Evolutionary conservation across 139 green algal species (phyloP), one percentile per base, ranked within the genome.

Genomic region (Trebouxia sp.): DNA sequence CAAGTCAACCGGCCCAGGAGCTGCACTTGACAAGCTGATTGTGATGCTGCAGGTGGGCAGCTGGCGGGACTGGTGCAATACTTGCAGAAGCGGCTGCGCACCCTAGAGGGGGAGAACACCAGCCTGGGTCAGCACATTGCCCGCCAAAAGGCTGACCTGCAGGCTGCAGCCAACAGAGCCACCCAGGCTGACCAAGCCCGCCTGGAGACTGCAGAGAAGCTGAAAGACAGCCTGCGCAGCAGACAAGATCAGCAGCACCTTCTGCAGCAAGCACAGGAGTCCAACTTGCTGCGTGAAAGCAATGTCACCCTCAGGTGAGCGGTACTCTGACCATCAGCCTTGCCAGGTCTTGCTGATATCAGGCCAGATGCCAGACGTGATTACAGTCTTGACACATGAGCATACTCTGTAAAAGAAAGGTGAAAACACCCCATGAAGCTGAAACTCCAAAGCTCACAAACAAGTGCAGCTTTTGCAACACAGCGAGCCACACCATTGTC

Each of bases 71-170:
- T 72, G 62, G 62, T 72, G 32, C 62, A 72, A 35, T 72, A 72
- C 32, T 37, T 72, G 62, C 62, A 72, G 20, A 72, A 72, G 35
- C 37, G 62, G 62, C 62, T 72, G 62, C 62, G 62, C 62, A 72
- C 62, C 37, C 26, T 72, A 35, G 62, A 72, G 37, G 35, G 32
- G 26, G 62, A 72, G 32, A 72, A 72, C 35, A 72, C 62, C 35
- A 72, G 62, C 35, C 28, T 72, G 62, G 62, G 43, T 32, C 62
- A 72, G 62, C 8, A 45, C 32, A 35, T 42, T 35, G 28, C 9
- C 6, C 62, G 62, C 30, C 62, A 30, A 12, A 72, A 43, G 35
- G 24, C 37, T 72, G 62, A 72, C 20, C 9, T 30, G 6, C 15
- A 72, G 32, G 62, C 35, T 72, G 62, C 62, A 14, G 20, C 62